Percentiles rank a stretch among this genome's conserved stretches.
Evolutionary conservation across 1,139 yeast species (phyloP).

Genomic region (Meyerozyma athensensis): DNA sequence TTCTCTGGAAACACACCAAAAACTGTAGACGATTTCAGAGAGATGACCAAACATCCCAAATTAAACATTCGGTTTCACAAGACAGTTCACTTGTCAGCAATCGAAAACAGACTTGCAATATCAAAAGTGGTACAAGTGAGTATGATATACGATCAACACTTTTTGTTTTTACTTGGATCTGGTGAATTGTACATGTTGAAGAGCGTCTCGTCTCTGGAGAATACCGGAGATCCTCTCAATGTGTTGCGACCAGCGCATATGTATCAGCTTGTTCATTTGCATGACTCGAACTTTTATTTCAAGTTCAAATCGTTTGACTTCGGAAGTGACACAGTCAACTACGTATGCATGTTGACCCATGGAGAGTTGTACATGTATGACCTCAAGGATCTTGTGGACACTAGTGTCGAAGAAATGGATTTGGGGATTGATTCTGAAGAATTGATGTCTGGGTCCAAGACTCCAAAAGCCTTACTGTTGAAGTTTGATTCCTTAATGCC

Average conservation of each 20-base stretch:
- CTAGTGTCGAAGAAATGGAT: constrained; percentile 17
- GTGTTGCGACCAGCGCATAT: constrained; percentile 23
- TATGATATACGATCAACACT: constrained; percentile 29
- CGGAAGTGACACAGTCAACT: constrained; percentile 13
- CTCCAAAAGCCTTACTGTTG: constrained; percentile 12
- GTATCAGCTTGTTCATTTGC: constrained; percentile 35
- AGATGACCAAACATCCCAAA: constrained; percentile 17
- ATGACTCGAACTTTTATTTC: constrained; percentile 29
- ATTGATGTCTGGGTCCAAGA: constrained; percentile 20
- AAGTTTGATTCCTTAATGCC: constrained; percentile 28
- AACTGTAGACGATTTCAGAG: background rate
- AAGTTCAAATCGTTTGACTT: constrained; percentile 23
- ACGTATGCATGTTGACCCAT: constrained; percentile 28
- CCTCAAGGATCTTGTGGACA: constrained; percentile 25
- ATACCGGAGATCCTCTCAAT: constrained; percentile 12
- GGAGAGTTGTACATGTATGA: constrained; percentile 27
- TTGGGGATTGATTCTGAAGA: constrained; percentile 14
- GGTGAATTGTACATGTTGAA: constrained; percentile 39
- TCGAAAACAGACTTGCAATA: constrained; percentile 24
- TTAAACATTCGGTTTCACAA: constrained; percentile 30
- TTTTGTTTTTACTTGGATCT: constrained; percentile 29
- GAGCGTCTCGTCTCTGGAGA: constrained; percentile 19
- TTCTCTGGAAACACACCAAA: constrained; percentile 12
- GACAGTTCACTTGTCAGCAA: constrained; percentile 34
- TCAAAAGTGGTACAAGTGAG: constrained; percentile 21